Base-by-base conservation (phyloP, 805 yeast genomes). In the Yamadazyma endophytica region DNA sequence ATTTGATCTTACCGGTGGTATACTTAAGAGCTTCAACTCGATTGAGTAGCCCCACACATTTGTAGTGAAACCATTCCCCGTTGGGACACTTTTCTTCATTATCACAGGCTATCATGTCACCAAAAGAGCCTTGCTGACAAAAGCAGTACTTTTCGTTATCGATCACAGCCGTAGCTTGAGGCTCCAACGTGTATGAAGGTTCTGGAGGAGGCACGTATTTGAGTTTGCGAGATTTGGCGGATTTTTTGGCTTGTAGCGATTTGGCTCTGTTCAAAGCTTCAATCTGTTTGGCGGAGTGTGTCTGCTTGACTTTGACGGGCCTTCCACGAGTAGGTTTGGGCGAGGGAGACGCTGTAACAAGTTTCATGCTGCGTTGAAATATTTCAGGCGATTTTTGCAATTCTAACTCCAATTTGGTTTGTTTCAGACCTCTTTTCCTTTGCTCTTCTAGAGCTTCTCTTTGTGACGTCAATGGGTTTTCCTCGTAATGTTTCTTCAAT, bases 101-200 rank as follows among this genome's bases (percentile, higher is more conserved):
- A 53, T 90, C 98, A 60, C 98, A 90, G 0, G 92, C 97, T 43
- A 90, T 86, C 98, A 90, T 90, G 47, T 81, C 86, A 15, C 98
- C 98, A 58, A 82, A 86, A 0, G 97, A 88, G 0, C 84, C 94
- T 44, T 89, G 87, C 51, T 87, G 94, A 52, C 98, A 90, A 61
- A 84, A 83, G 56, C 98, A 90, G 55, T 90, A 90, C 31, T 54
- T 35, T 31, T 50, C 51, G 26, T 49, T 55, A 47, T 49, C 53
- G 28, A 41, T 49, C 5, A 24, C 24, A 14, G 23, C 18, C 6
- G 22, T 19, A 15, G 31, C 24, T 12, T 19, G 11, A 15, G 14
- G 19, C 8, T 21, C 21, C 8, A 16, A 9, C 7, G 14, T n/a
- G 14, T 6, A 7, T 5, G 11, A 12, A 5, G 31, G 24, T 8